A percentile compares a stretch with the other conserved stretches of the same genome.
phyloP scores from a whole-genome alignment of 73 alveolate species.

The Paramecium octaurelia region DNA sequence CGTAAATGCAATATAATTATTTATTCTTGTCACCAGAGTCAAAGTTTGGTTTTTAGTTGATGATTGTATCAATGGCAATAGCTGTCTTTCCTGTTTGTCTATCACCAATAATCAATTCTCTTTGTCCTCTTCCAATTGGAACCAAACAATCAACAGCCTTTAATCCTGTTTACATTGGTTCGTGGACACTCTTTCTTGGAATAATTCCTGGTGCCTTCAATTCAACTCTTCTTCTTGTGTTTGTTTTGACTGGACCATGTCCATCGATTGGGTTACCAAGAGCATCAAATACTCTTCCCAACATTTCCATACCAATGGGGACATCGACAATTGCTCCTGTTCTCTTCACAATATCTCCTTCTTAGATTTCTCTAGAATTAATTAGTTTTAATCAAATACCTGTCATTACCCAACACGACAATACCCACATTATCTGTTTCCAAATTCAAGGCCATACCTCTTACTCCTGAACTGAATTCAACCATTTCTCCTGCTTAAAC shows the following conservation, averaged over 20 bases:
- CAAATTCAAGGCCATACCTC: slow-evolving; percentile 97
- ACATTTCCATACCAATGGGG: slow-evolving; percentile 92
- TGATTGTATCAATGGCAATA: slow-evolving; percentile 94
- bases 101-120: slow-evolving; percentile 98
- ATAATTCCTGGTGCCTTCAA: slow-evolving; percentile 97
- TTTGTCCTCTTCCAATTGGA: slow-evolving; percentile 98
- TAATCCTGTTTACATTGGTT: slow-evolving; percentile 97
- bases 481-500: slow-evolving; percentile 99
- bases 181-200: slow-evolving; percentile 96
- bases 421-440: slow-evolving; percentile 97
- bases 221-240: slow-evolving; percentile 83
- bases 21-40: slow-evolving; percentile 75
- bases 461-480: slow-evolving; percentile 93
- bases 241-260: slow-evolving; percentile 84
- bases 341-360: slow-evolving; percentile 92
- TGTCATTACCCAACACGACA: slow-evolving; percentile 96
- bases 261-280: slow-evolving; percentile 95
- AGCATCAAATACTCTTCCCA: slow-evolving; percentile 92
- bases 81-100: slow-evolving; percentile 99
- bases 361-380: slow-evolving; percentile 75
- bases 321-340: slow-evolving; percentile 94
- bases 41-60: slow-evolving; percentile 86
- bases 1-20: slow-evolving; percentile 96
- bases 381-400: slow-evolving; percentile 45
- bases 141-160: slow-evolving; percentile 92